phyloP scores from a whole-genome alignment of 2,329 filamentous ascomycete species.

The Aspergillus floridensis region DNA sequence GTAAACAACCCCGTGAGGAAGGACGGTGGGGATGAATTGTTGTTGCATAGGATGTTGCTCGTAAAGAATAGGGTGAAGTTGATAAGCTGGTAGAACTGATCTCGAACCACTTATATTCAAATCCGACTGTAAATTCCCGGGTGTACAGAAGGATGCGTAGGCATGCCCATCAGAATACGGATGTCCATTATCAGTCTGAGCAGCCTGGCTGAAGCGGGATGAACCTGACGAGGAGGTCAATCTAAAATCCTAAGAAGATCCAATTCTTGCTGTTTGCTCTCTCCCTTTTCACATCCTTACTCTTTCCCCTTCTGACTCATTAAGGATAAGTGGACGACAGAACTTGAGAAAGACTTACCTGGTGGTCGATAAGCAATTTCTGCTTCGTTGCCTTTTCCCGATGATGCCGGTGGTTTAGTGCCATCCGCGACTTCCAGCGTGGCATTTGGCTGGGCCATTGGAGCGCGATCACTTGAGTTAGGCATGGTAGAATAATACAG shows the following conservation, averaged over 20 bases:
- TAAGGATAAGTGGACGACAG: neutral
- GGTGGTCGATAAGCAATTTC: conserved; percentile 3
- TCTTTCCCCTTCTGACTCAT: neutral
- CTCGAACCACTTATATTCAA: conserved; percentile 32
- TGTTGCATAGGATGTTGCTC: conserved; percentile 28
- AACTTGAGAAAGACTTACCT: conserved; percentile 11
- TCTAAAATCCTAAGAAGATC: neutral
- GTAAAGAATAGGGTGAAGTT: conserved; percentile 23
- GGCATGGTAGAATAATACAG: conserved; percentile 7
- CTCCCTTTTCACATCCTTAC: neutral
- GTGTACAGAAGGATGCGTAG: conserved; percentile 19
- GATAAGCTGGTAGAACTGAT: conserved; percentile 29
- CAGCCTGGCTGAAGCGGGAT: conserved; percentile 2
- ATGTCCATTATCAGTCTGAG: conserved; percentile 20
- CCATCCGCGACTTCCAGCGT: neutral
- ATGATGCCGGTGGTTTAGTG: neutral
- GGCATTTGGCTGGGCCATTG: conserved; percentile 8
- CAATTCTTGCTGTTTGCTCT: neutral
- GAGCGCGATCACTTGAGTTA: conserved; percentile 14
- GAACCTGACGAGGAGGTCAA: conserved; percentile 10
- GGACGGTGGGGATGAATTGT: conserved; percentile 23
- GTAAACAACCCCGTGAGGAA: conserved; percentile 31
- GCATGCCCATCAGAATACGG: conserved; percentile 18
- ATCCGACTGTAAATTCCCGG: conserved; percentile 20
- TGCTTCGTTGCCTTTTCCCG: conserved; percentile 1